Evolutionary conservation across 1,284 basidiomycete species (phyloP).

Genomic region (Cystobasidiaceae sp.): DNA sequence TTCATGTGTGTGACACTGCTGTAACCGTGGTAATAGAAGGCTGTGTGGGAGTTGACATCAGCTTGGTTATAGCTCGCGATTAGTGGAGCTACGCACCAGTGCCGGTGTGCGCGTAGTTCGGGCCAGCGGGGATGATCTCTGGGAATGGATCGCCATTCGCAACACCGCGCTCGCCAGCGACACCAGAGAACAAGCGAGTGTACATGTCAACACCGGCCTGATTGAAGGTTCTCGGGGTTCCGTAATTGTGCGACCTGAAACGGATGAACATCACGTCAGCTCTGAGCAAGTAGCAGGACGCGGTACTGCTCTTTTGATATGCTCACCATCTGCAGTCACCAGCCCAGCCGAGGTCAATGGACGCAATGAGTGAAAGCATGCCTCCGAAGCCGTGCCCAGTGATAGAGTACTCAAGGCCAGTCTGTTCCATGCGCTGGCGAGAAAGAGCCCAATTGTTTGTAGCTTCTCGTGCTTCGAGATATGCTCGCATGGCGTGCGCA

Average conservation of each 20-base stretch:
- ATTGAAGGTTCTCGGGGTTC: slow-evolving; percentile 33
- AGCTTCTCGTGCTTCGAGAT: slow-evolving; percentile 26
- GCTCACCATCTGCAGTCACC: slow-evolving; percentile 20
- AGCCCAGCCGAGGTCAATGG: slow-evolving; percentile 30
- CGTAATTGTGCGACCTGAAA: slow-evolving; percentile 11
- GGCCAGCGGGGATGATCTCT: slow-evolving; percentile 27
- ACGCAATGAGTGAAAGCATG: slow-evolving; percentile 29
- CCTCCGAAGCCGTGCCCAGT: slow-evolving; percentile 26
- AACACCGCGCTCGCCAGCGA: slow-evolving; percentile 31
- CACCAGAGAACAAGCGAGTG: slow-evolving; percentile 27
- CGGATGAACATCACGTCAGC: background rate
- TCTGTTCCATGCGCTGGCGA: slow-evolving; percentile 10
- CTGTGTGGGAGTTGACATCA: background rate
- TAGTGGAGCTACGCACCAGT: background rate
- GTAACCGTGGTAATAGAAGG: slow-evolving; percentile 14
- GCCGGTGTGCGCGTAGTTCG: slow-evolving; percentile 26
- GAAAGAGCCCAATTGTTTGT: slow-evolving; percentile 32
- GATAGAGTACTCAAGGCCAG: slow-evolving; percentile 14
- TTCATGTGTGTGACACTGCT: slow-evolving; percentile 12
- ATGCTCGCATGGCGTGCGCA: slow-evolving; percentile 16
- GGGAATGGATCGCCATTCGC: slow-evolving; percentile 24
- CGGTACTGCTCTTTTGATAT: background rate
- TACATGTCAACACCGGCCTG: slow-evolving; percentile 25
- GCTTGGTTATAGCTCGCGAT: background rate
- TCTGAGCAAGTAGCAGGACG: background rate